phyloP scores from a whole-genome alignment of 257 asterid genomes.

The Rhazya stricta region DNA sequence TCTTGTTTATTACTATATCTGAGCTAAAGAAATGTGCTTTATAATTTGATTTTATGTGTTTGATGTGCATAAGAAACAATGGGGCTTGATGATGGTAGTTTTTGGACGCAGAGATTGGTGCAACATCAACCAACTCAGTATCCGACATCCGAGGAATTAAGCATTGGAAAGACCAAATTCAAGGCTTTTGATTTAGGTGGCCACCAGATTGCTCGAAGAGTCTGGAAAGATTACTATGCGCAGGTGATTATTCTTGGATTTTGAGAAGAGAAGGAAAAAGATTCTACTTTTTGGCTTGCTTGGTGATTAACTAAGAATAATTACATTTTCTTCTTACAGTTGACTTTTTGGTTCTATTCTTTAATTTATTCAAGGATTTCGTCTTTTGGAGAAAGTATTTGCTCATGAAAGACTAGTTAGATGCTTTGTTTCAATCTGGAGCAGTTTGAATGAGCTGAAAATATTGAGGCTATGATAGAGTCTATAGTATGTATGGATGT shows the following conservation, averaged over 20 bases:
- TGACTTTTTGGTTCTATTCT: not conserved
- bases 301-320: not conserved
- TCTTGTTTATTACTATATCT: not conserved
- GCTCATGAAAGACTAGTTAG: not conserved
- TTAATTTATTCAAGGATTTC: not conserved
- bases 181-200: constrained; percentile 26
- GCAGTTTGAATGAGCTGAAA: not conserved
- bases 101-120: constrained; percentile 17
- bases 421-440: not conserved
- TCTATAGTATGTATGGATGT: not conserved
- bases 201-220: constrained; percentile 26
- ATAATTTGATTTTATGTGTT: not conserved
- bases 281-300: not conserved
- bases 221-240: constrained; percentile 25
- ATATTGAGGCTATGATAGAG: not conserved
- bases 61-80: not conserved
- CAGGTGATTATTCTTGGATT: constrained; percentile 13
- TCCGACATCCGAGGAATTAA: constrained; percentile 23
- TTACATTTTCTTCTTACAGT: not conserved
- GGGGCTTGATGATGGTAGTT: not conserved
- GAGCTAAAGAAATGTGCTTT: not conserved
- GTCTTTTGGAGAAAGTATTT: not conserved
- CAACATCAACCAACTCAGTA: constrained; percentile 24
- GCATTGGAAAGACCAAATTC: constrained; percentile 19
- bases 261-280: not conserved